Percentiles rank a stretch among this genome's conserved stretches.
phyloP scores from a whole-genome alignment of 352 stramenopile species.

The Aphanomyces cochlioides region DNA sequence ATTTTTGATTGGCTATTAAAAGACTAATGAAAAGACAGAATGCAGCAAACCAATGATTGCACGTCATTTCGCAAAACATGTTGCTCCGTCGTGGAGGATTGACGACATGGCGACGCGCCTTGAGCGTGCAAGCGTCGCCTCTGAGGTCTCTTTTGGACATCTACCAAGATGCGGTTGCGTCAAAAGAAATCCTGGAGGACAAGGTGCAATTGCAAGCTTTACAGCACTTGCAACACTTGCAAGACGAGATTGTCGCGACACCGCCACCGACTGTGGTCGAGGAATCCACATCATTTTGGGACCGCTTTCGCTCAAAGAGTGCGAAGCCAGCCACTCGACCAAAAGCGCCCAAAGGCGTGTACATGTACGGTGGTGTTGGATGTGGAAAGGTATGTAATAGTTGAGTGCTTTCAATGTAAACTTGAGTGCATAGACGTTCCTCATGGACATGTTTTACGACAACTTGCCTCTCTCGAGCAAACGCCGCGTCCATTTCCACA shows the following conservation, averaged over 20 bases:
- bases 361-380: constrained; percentile 94
- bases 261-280: neutral
- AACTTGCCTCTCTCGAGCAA: constrained; percentile 70
- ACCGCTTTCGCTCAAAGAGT: constrained; percentile 1
- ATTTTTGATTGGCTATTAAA: no score
- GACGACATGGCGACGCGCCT: no score
- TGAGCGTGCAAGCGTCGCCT: neutral
- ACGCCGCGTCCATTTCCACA: constrained; percentile 95
- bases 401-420: neutral
- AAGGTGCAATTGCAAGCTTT: constrained; percentile 22
- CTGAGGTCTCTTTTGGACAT: constrained; percentile 24
- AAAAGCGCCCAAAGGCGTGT: constrained; percentile 85
- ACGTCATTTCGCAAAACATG: no score
- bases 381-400: constrained; percentile 78
- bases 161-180: constrained; percentile 22
- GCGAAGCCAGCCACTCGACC: neutral
- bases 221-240: constrained; percentile 13
- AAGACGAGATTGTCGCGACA: constrained; percentile 10
- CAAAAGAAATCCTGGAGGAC: constrained; percentile 21
- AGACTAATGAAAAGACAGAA: no score
- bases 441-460: constrained; percentile 97
- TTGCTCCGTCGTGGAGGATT: no score
- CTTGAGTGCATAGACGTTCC: constrained; percentile 71
- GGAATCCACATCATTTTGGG: constrained; percentile 17
- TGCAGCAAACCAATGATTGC: no score